phyloP scores from a whole-genome alignment of 2,329 filamentous ascomycete genomes.

The Trichocomaceae sp. region DNA sequence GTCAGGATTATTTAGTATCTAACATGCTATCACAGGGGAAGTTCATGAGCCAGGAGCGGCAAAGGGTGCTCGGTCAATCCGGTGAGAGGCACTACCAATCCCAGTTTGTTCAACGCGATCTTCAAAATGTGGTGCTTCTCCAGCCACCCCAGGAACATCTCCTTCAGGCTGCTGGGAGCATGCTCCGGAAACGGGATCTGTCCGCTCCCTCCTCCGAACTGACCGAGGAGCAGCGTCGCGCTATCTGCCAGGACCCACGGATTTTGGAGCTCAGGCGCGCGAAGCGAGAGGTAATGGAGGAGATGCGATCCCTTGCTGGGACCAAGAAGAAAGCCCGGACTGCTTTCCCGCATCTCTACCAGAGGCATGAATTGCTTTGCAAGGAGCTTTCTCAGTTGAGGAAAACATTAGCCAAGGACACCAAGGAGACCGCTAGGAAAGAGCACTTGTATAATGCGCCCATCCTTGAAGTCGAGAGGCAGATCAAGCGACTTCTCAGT shows the following conservation, averaged over 20 bases:
- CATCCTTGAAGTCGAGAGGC: conserved; percentile 20
- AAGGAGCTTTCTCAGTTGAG: conserved; percentile 8
- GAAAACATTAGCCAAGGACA: conserved; percentile 17
- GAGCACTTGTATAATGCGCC: conserved; percentile 22
- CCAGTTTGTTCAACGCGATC: conserved; percentile 22
- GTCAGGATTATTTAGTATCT: neutral
- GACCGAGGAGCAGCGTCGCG: conserved; percentile 4
- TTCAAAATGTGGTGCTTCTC: conserved; percentile 24
- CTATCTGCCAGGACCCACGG: conserved; percentile 11
- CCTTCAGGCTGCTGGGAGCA: conserved; percentile 18
- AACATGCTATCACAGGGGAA: too few species aligned
- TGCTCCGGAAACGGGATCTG: conserved; percentile 23
- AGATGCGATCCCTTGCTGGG: conserved; percentile 13
- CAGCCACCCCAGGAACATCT: conserved; percentile 21
- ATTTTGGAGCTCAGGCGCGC: conserved; percentile 14
- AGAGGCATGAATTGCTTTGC: conserved; percentile 5
- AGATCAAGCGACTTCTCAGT: conserved; percentile 23
- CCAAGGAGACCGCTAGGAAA: conserved; percentile 18
- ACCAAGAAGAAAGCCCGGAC: conserved; percentile 10
- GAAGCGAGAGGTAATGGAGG: conserved; percentile 12
- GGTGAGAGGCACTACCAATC: conserved; percentile 24
- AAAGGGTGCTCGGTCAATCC: conserved; percentile 23
- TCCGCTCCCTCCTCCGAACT: conserved; percentile 15
- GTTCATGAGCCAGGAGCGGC: conserved; percentile 23
- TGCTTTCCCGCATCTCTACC: conserved; percentile 9